Conservation (phyloP, 495 filamentous ascomycete species). For the Aspergillus asperescens region DNA sequence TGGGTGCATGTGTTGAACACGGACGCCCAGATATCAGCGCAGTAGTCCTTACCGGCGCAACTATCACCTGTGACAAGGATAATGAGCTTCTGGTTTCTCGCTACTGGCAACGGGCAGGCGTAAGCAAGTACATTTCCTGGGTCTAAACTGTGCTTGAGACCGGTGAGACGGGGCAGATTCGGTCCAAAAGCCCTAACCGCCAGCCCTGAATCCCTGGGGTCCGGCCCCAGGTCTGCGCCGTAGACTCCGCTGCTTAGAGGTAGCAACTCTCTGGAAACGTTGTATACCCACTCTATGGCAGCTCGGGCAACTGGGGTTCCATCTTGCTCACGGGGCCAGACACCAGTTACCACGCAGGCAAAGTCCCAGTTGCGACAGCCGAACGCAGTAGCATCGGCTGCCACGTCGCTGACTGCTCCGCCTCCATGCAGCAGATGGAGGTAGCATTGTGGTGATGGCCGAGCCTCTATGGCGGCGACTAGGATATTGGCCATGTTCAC, state of each 20-base stretch:
- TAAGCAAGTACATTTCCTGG: slow-evolving; percentile 50
- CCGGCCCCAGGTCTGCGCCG: slow-evolving; percentile 58
- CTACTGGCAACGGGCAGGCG: slow-evolving; percentile 47
- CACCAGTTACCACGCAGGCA: slow-evolving; percentile 59
- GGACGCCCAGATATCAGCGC: slow-evolving; percentile 50
- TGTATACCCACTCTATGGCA: slow-evolving; percentile 54
- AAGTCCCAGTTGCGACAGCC: slow-evolving; percentile 61
- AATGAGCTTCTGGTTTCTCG: slow-evolving; percentile 46
- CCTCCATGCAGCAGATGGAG: slow-evolving; percentile 60
- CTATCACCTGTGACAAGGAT: slow-evolving; percentile 57
- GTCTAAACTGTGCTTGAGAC: slow-evolving; percentile 50
- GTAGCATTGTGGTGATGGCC: slow-evolving; percentile 54
- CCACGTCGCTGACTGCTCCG: slow-evolving; percentile 45
- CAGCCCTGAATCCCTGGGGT: slow-evolving; percentile 51
- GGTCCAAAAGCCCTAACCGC: slow-evolving; percentile 53
- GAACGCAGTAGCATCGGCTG: slow-evolving; percentile 50
- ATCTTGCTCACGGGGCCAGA: slow-evolving; percentile 56
- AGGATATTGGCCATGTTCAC: slow-evolving; percentile 34
- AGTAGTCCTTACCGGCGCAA: slow-evolving; percentile 58
- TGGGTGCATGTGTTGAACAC: slow-evolving; percentile 28
- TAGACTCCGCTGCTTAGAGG: slow-evolving; percentile 51
- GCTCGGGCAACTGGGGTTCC: slow-evolving; percentile 39
- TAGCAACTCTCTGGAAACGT: slow-evolving; percentile 42
- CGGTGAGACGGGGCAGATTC: slow-evolving; percentile 46
- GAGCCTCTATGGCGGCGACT: slow-evolving; percentile 41